Percentiles rank a stretch among this genome's conserved stretches.
Conservation (phyloP, 2,329 filamentous ascomycete genomes). For the Dothideomycetes sp. region DNA sequence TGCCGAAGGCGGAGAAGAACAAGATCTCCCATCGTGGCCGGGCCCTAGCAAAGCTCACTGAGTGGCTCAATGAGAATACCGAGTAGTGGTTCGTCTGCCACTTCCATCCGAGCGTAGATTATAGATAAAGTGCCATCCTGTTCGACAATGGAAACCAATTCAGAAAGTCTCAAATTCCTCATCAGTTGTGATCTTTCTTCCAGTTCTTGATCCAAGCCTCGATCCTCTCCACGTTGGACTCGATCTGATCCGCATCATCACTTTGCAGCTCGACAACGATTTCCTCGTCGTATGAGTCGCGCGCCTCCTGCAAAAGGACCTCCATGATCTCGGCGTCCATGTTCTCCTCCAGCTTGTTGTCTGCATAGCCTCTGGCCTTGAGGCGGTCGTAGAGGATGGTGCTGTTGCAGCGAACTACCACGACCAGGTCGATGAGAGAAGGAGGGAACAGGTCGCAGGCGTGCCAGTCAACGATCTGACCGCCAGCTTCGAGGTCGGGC, state of each 20-base stretch:
- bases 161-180: background rate
- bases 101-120: background rate
- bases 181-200: conserved; percentile 53
- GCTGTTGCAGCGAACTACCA: conserved; percentile 77
- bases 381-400: conserved; percentile 76
- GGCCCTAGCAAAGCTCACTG: conserved; percentile 76
- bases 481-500: conserved; percentile 64
- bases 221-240: conserved; percentile 76
- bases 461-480: conserved; percentile 94
- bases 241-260: conserved; percentile 72
- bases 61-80: conserved; percentile 45
- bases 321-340: conserved; percentile 97
- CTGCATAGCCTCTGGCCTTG: conserved; percentile 64
- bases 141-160: background rate
- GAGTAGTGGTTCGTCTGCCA: background rate
- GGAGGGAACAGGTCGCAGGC: conserved; percentile 91
- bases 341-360: conserved; percentile 88
- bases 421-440: conserved; percentile 88
- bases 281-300: conserved; percentile 73
- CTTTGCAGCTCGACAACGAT: conserved; percentile 84
- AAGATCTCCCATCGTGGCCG: conserved; percentile 81
- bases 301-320: conserved; percentile 79
- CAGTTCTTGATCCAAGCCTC: conserved; percentile 73
- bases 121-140: background rate
- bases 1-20: conserved; percentile 83